Conservation (phyloP, 2,329 filamentous ascomycete species). For the Ophiosphaerella herpotricha region DNA sequence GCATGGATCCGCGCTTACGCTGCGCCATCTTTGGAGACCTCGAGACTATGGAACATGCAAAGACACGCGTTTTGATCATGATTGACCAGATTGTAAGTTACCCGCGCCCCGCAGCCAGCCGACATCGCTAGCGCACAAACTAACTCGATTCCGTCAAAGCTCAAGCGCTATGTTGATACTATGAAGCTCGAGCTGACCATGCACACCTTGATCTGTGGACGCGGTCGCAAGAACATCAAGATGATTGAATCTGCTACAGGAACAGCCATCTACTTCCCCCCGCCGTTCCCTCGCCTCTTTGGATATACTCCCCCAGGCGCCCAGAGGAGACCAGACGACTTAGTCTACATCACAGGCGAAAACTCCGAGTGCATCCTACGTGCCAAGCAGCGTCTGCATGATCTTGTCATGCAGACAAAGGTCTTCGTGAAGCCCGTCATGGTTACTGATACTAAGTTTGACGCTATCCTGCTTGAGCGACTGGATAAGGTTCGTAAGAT, state of each 20-base stretch:
- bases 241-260: slow-evolving; percentile 93
- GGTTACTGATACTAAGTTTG: slow-evolving; percentile 89
- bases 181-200: slow-evolving; percentile 83
- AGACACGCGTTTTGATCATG: slow-evolving; percentile 93
- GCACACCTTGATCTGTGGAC: slow-evolving; percentile 90
- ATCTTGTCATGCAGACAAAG: slow-evolving; percentile 79
- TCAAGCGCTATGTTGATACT: slow-evolving; percentile 74
- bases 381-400: slow-evolving; percentile 89
- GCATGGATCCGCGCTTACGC: slow-evolving; percentile 84
- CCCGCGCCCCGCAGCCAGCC: slow-evolving; percentile 23
- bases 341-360: slow-evolving; percentile 95
- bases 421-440: slow-evolving; percentile 84
- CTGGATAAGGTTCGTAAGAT: slow-evolving; percentile 98
- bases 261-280: slow-evolving; percentile 97
- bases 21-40: slow-evolving; percentile 95
- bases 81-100: slow-evolving; percentile 85
- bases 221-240: slow-evolving; percentile 96
- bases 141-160: slow-evolving; percentile 54
- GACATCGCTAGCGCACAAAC: slow-evolving; percentile 30
- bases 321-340: slow-evolving; percentile 78
- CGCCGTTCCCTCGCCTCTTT: slow-evolving; percentile 88
- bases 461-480: slow-evolving; percentile 87
- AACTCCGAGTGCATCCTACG: slow-evolving; percentile 80
- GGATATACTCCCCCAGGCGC: slow-evolving; percentile 86
- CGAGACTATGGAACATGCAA: slow-evolving; percentile 94